Evolutionary conservation across 2,329 filamentous ascomycete genomes (phyloP), one percentile per base, ranked within the genome.

Genomic region (Diaporthe citri): DNA sequence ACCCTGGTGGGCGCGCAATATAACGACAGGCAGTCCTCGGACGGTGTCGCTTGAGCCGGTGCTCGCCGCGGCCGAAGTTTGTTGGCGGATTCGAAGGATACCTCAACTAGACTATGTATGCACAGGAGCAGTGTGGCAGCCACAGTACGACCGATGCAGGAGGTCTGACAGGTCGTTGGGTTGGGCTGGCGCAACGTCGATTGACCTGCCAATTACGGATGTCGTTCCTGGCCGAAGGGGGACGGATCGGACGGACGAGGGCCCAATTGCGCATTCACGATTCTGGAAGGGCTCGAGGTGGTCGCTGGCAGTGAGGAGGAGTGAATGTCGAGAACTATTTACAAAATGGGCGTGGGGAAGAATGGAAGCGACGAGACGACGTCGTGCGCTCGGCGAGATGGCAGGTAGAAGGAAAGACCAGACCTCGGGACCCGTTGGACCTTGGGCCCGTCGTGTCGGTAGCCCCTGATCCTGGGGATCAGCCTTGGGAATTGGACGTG

Each of bases 391-490:
- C 34, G 34, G 64, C 13, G 41, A 28, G 55, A 51, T 28, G 39
- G 39, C 39, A 46, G 39, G 41, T 48, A 64, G 41, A 43, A 64
- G 13, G 39, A 46, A 64, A 22, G 39, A 46, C 41, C 48, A 60
- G 70, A 52, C 43, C 56, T 51, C 51, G 70, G 51, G 70, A 48
- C 56, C 70, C 4, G 13, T 71, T 71, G 56, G 43, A 22, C 31
- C 67, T 34, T 46, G 67, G 67, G 67, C 52, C 67, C 67, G 67
- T 36, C 25, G 52, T 48, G 39, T 48, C 67, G 67, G 67, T 59
- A 71, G 67, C 67, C 67, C 67, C 67, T 71, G 67, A 46, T 71
- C 55, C 55, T 71, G 67, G 51, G 52, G 67, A 59, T 59, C 67
- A 71, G 22, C 51, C 39, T 55, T 41, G 34, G 46, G 48, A 52